phyloP scores from a whole-genome alignment of 805 yeast species.

The Clavispora santaluciae region DNA sequence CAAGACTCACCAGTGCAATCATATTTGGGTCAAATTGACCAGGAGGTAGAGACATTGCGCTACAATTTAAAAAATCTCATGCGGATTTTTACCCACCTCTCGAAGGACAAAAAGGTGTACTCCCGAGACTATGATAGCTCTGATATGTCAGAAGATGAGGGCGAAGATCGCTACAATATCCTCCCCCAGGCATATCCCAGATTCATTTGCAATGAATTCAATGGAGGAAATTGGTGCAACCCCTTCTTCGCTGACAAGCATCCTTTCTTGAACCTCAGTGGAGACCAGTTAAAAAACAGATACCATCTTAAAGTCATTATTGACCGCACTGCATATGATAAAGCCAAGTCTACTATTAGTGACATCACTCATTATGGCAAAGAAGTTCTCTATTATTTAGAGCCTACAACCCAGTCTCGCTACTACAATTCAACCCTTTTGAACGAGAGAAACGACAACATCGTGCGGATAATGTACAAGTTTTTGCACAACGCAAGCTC shows the following conservation, averaged over 20 bases:
- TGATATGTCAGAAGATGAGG: conserved; percentile 31
- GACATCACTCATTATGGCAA: conserved; percentile 36
- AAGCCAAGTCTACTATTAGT: conserved; percentile 30
- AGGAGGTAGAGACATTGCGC: conserved; percentile 35
- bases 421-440: conserved; percentile 30
- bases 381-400: conserved; percentile 39
- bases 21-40: conserved; percentile 35
- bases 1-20: conserved; percentile 12
- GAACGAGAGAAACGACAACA: conserved; percentile 46
- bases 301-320: conserved; percentile 44
- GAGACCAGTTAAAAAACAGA: conserved; percentile 38
- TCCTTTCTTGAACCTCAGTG: conserved; percentile 36
- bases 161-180: conserved; percentile 31
- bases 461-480: conserved; percentile 50
- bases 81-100: conserved; percentile 28
- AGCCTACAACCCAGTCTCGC: conserved; percentile 30
- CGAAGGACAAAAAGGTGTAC: conserved; percentile 28
- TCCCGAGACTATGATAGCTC: conserved; percentile 35
- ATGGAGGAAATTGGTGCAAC: conserved; percentile 78
- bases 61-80: conserved; percentile 25
- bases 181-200: conserved; percentile 70
- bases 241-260: conserved; percentile 49
- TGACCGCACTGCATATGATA: conserved; percentile 43
- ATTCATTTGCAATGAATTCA: conserved; percentile 58
- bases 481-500: conserved; percentile 45